Evolutionary conservation across 768 basidiomycete species (phyloP).

Genomic region (Leccinum ochraceum): DNA sequence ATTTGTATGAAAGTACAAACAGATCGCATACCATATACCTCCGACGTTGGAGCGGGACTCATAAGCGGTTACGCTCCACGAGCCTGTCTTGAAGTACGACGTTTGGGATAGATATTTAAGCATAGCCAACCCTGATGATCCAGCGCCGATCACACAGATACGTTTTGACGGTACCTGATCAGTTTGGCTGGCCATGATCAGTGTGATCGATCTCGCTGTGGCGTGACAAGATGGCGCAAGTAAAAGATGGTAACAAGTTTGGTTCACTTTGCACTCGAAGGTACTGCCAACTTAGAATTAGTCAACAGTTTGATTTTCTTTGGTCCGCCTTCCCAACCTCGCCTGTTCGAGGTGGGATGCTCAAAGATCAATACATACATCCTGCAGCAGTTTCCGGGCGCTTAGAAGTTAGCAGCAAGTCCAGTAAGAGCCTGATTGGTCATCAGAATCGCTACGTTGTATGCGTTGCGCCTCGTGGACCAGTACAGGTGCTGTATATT

Average conservation of each 20-base stretch:
- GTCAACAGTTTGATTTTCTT: background rate
- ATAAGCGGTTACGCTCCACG: constrained; percentile 65
- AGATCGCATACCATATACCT: constrained; percentile 66
- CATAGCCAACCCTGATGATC: constrained; percentile 71
- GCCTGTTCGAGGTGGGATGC: too few relatives aligned
- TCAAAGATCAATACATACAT: background rate
- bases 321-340: background rate
- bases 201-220: background rate
- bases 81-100: constrained; percentile 51
- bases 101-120: constrained; percentile 66
- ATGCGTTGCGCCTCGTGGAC: background rate
- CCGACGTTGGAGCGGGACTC: constrained; percentile 69
- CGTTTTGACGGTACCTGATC: constrained; percentile 29
- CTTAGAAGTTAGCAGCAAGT: background rate
- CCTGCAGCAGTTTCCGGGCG: background rate
- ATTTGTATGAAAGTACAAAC: background rate
- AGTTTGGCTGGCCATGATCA: constrained; percentile 8
- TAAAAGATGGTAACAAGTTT: background rate
- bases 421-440: too few relatives aligned
- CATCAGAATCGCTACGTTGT: background rate
- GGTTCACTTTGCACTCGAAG: too few relatives aligned
- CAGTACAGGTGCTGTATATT: background rate
- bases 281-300: background rate
- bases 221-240: background rate
- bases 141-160: constrained; percentile 76